A percentile compares a stretch with the other conserved stretches of the same genome.
These are phyloP conservation scores for Pseudomicrostroma phylloplanum DNA, from an alignment of 1,284 basidiomycete genomes.

Conservation along the genomic window DNA sequence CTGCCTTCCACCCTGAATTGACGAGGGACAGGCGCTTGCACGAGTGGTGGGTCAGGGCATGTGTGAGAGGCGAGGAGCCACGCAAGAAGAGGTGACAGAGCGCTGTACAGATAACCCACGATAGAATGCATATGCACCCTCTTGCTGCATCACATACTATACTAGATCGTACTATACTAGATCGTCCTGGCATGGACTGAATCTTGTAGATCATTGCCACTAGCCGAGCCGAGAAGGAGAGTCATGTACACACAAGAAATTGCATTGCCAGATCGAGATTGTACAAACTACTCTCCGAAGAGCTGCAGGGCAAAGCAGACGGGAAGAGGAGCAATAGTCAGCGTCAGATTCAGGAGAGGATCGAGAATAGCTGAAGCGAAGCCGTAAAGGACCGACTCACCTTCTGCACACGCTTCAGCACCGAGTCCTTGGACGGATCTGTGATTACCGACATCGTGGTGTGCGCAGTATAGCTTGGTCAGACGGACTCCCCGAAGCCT, in stretches of 20 bases:
- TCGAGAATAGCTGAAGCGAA: too few species aligned
- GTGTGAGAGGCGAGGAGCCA: conserved; percentile 1
- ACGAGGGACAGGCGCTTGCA: conserved; percentile 82
- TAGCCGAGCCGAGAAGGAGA: too few species aligned
- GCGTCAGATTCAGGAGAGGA: neutral
- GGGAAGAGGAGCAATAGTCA: conserved; percentile 4
- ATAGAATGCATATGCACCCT: neutral
- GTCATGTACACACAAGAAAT: too few species aligned
- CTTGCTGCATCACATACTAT: neutral
- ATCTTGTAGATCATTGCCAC: too few species aligned
- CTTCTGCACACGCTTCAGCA: conserved; percentile 92
- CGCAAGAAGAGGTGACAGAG: neutral
- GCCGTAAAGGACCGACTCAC: conserved; percentile 15
- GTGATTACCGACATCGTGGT: too few species aligned
- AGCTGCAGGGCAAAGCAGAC: conserved; percentile 17
- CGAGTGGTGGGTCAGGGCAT: conserved; percentile 66
- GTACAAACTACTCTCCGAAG: conserved; percentile 22
- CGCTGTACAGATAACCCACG: neutral
- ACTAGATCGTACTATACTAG: neutral
- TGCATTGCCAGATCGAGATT: too few species aligned
- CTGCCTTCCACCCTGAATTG: conserved; percentile 91
- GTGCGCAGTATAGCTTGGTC: too few species aligned
- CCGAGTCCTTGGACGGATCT: conserved; percentile 96
- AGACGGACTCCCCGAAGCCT: neutral
- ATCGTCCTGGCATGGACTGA: neutral